Conservation (phyloP, 768 basidiomycete genomes). For the Arthromyces matolae region DNA sequence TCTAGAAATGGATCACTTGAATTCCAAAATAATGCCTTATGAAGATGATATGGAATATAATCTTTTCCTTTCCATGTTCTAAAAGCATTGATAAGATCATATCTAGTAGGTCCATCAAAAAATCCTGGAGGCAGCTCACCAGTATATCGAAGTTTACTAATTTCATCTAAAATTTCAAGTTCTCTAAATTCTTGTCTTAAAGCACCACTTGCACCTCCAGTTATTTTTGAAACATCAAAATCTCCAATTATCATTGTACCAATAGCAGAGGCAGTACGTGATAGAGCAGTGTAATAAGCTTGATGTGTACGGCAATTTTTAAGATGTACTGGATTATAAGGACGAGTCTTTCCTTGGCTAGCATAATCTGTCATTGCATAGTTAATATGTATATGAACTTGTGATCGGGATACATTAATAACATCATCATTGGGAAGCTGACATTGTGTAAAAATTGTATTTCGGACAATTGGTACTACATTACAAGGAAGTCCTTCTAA, state of each 20-base stretch:
- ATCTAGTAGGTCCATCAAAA: neutral
- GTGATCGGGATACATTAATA: neutral
- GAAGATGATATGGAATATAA: neutral
- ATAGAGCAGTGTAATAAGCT: slow-evolving; percentile 27
- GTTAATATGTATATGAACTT: neutral
- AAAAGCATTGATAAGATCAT: neutral
- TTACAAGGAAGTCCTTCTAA: neutral
- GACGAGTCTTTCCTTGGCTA: neutral
- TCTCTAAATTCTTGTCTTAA: slow-evolving; percentile 32
- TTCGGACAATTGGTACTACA: neutral
- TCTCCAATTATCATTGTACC: slow-evolving; percentile 29
- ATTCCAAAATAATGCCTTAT: neutral
- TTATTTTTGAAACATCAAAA: slow-evolving; percentile 22
- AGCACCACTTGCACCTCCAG: slow-evolving; percentile 19
- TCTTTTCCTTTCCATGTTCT: neutral
- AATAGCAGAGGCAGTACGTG: slow-evolving; percentile 22
- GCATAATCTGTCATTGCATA: slow-evolving; percentile 1
- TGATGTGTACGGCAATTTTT: slow-evolving; percentile 15
- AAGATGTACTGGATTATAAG: neutral
- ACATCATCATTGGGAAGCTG: neutral
- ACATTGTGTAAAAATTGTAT: neutral
- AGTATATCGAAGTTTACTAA: slow-evolving; percentile 26
- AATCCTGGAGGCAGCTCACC: neutral
- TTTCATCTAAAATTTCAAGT: slow-evolving; percentile 32
- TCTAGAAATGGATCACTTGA: neutral